phyloP scores from a whole-genome alignment of 805 yeast genomes.

The Sugiyamaella chiloensis region DNA sequence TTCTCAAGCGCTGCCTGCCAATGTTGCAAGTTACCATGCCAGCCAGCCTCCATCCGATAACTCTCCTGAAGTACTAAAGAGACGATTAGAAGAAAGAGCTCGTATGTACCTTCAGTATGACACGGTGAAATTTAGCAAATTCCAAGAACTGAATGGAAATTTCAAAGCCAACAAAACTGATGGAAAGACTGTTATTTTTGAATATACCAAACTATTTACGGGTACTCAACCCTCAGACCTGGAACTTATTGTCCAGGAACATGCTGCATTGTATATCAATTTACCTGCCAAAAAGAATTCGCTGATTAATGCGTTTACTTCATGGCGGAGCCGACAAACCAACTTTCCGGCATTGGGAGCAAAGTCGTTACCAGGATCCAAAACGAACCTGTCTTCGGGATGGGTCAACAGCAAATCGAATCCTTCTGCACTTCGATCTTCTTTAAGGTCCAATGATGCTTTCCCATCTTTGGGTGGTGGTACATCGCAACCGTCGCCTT shows the following conservation, averaged over 20 bases:
- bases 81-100: conserved; percentile 80
- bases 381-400: conserved; percentile 8
- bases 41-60: conserved; percentile 22
- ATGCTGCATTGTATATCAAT: conserved; percentile 13
- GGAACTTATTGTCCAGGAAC: conserved; percentile 44
- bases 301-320: conserved; percentile 10
- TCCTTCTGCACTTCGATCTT: neutral
- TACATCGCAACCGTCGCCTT: conserved; percentile 20
- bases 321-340: conserved; percentile 11
- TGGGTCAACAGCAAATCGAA: conserved; percentile 9
- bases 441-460: conserved; percentile 12
- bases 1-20: conserved; percentile 9
- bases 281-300: conserved; percentile 5
- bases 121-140: conserved; percentile 44
- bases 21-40: conserved; percentile 16
- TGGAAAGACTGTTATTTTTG: conserved; percentile 46
- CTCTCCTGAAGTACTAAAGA: conserved; percentile 47
- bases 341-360: conserved; percentile 8
- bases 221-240: conserved; percentile 46
- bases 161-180: conserved; percentile 47
- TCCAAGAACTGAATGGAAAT: conserved; percentile 46
- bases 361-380: conserved; percentile 10
- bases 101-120: conserved; percentile 68
- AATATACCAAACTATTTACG: conserved; percentile 50
- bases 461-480: conserved; percentile 19